Percentiles rank a stretch among this genome's conserved stretches.
Evolutionary conservation across 2,329 filamentous ascomycete species (phyloP).

Genomic region (Arachnomyces sp.): DNA sequence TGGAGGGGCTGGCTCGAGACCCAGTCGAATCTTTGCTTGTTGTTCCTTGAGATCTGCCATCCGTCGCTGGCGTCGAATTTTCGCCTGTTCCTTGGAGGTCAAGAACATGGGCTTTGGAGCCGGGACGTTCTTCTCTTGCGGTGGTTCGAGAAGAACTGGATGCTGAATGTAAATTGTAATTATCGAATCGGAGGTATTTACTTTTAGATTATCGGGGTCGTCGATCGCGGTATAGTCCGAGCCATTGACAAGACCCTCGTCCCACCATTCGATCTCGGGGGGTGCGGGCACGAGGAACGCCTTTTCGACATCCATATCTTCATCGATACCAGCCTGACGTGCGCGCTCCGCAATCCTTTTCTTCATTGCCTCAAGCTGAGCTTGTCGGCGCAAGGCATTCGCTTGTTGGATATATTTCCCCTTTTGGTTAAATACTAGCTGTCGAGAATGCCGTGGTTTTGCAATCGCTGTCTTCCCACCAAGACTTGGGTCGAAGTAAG

Average conservation of each 20-base stretch:
- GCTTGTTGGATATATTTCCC: constrained; percentile 97
- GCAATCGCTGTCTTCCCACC: constrained; percentile 50
- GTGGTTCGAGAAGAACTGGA: constrained; percentile 81
- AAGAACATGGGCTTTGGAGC: constrained; percentile 84
- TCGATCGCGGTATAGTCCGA: constrained; percentile 66
- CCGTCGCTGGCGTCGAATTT: constrained; percentile 78
- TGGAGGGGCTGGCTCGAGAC: constrained; percentile 78
- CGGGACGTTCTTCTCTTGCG: constrained; percentile 76
- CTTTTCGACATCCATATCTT: constrained; percentile 81
- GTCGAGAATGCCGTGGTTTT: constrained; percentile 63
- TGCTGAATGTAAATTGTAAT: constrained; percentile 90
- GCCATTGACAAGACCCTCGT: constrained; percentile 75
- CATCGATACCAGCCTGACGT: constrained; percentile 85
- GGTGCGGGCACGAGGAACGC: constrained; percentile 78
- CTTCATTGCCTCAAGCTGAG: constrained; percentile 87
- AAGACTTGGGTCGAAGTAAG: constrained; percentile 70
- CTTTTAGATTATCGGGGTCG: constrained; percentile 59
- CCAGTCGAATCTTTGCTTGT: constrained; percentile 90
- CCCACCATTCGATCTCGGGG: constrained; percentile 94
- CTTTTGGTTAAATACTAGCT: constrained; percentile 85
- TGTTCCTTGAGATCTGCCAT: constrained; percentile 93
- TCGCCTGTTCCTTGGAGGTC: constrained; percentile 83
- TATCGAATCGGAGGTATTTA: constrained; percentile 72
- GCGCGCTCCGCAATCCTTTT: constrained; percentile 81
- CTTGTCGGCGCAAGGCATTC: constrained; percentile 79